Evolutionary conservation across 768 basidiomycete genomes (phyloP).

Genomic region (Terana coerulea): DNA sequence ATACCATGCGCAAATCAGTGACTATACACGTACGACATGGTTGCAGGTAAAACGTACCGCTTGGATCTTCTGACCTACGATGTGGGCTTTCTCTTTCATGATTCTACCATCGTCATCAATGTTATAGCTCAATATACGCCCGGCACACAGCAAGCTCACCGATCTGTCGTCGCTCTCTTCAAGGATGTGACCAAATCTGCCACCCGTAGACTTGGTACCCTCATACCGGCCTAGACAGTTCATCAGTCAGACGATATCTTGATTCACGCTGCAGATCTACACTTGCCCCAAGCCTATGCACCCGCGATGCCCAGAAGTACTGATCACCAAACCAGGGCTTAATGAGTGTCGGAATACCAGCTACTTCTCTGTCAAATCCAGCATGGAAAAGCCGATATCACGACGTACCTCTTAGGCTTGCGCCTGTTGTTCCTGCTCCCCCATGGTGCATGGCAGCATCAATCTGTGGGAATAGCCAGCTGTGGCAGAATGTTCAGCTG

Average conservation of each 20-base stretch:
- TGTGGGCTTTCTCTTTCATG: constrained; percentile 60
- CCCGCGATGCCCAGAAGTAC: constrained; percentile 62
- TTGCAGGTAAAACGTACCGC: constrained; percentile 30
- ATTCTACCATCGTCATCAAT: constrained; percentile 27
- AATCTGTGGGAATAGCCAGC: constrained; percentile 56
- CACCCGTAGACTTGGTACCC: constrained; percentile 42
- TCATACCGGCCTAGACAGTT: constrained; percentile 41
- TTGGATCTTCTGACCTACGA: constrained; percentile 42
- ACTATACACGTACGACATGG: neutral
- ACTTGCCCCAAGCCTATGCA: constrained; percentile 57
- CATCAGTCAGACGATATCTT: neutral
- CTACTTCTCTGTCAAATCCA: constrained; percentile 15
- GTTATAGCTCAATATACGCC: neutral
- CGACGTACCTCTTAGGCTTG: constrained; percentile 44
- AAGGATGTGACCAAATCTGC: constrained; percentile 52
- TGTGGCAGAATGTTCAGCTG: too few relatives aligned
- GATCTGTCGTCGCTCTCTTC: constrained; percentile 48
- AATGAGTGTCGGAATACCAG: constrained; percentile 64
- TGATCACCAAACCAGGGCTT: constrained; percentile 73
- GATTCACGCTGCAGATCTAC: neutral
- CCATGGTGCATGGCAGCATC: constrained; percentile 67
- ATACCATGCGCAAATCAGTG: neutral
- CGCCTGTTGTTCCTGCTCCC: constrained; percentile 70
- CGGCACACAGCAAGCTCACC: constrained; percentile 31
- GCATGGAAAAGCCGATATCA: neutral